Conservation (phyloP, 768 basidiomycete species). For the Boletus vinaceobasis region DNA sequence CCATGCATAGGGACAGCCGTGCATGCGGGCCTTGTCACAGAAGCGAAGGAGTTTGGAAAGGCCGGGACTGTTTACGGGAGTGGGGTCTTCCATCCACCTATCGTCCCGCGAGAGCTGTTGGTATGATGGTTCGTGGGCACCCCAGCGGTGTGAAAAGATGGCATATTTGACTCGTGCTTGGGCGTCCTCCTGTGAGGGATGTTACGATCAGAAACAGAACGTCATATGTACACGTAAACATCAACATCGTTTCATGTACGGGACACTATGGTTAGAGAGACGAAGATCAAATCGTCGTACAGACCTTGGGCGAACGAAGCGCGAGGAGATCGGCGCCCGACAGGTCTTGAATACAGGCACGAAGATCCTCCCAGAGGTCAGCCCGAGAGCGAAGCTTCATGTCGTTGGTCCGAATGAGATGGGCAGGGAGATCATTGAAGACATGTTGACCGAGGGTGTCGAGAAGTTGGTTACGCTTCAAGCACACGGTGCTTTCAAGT, state of each 20-base stretch:
- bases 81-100: neutral
- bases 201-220: neutral
- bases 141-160: constrained; percentile 15
- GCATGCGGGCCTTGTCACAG: constrained; percentile 4
- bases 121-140: constrained; percentile 4
- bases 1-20: constrained; percentile 11
- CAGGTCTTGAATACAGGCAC: neutral
- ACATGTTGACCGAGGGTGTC: constrained; percentile 8
- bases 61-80: neutral
- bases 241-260: too few relatives aligned
- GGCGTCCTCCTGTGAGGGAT: constrained; percentile 2
- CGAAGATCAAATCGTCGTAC: neutral
- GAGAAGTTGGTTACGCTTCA: constrained; percentile 7
- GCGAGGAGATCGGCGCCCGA: constrained; percentile 2
- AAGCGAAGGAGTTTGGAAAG: constrained; percentile 3
- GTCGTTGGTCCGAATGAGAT: constrained; percentile 10
- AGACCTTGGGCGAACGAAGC: constrained; percentile 5
- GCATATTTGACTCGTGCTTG: constrained; percentile 8
- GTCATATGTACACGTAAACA: too few relatives aligned
- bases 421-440: constrained; percentile 15
- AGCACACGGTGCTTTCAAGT: neutral
- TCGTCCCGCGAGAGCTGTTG: constrained; percentile 1
- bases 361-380: constrained; percentile 12
- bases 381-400: constrained; percentile 9
- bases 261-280: too few relatives aligned